Percentiles rank a stretch among this genome's conserved stretches.
Evolutionary conservation across 768 basidiomycete genomes (phyloP).

Genomic region (Boletus sp.): DNA sequence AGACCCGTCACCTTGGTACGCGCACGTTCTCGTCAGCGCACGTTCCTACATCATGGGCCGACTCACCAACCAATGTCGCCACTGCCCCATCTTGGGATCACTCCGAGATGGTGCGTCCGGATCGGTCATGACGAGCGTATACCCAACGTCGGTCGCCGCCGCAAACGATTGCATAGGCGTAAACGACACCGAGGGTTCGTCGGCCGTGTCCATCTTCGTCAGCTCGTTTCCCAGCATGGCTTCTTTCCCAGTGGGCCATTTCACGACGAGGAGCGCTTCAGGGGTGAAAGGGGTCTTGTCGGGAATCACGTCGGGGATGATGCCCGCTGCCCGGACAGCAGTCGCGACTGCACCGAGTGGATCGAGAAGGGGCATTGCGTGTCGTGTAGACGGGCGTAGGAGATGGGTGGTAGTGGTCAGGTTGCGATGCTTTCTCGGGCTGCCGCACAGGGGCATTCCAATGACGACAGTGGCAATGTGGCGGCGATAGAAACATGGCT

Average conservation of each 20-base stretch:
- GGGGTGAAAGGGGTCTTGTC: constrained; percentile 24
- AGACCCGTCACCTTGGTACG: constrained; percentile 36
- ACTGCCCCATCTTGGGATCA: constrained; percentile 49
- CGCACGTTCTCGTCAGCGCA: not conserved
- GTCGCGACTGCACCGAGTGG: constrained; percentile 23
- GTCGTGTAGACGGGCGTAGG: not conserved
- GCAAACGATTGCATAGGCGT: constrained; percentile 40
- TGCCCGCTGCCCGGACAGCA: constrained; percentile 16
- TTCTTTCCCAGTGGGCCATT: constrained; percentile 32
- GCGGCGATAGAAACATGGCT: too few species aligned
- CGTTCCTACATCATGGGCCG: not conserved
- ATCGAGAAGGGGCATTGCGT: constrained; percentile 24
- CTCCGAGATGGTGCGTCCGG: constrained; percentile 55
- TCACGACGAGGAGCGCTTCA: constrained; percentile 27
- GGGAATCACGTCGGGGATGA: constrained; percentile 34
- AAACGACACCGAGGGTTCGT: constrained; percentile 51
- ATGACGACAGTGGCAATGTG: constrained; percentile 12
- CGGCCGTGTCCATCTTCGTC: constrained; percentile 37
- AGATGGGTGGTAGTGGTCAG: not conserved
- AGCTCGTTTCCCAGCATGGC: constrained; percentile 39
- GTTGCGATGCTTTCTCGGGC: not conserved
- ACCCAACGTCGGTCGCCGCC: constrained; percentile 35
- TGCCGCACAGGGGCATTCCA: not conserved
- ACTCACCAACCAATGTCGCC: constrained; percentile 58
- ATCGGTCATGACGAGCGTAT: constrained; percentile 57